phyloP scores from a whole-genome alignment of 805 yeast genomes.

The Starmerella riodocensis region DNA sequence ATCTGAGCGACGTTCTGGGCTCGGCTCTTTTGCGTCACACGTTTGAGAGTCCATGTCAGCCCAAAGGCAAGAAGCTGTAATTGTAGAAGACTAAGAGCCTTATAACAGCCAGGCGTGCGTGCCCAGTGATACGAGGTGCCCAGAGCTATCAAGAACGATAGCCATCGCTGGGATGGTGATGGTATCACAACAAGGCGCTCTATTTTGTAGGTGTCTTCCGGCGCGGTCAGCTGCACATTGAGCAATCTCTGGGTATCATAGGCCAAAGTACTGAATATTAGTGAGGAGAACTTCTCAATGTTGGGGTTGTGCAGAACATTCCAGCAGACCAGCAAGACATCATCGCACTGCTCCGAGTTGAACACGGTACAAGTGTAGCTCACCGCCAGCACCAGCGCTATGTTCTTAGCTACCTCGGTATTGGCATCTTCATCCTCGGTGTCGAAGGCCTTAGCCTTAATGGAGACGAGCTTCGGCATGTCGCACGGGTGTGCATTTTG shows the following conservation, averaged over 20 bases:
- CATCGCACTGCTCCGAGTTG: constrained; percentile 54
- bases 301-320: constrained; percentile 30
- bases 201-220: constrained; percentile 46
- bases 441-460: neutral
- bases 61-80: constrained; percentile 61
- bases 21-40: constrained; percentile 23
- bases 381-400: constrained; percentile 48
- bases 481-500: neutral
- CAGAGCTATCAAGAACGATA: constrained; percentile 54
- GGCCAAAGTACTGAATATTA: constrained; percentile 35
- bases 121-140: constrained; percentile 41
- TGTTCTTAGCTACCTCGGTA: neutral
- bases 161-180: constrained; percentile 52
- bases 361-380: constrained; percentile 61
- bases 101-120: constrained; percentile 32
- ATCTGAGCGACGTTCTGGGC: constrained; percentile 30
- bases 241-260: constrained; percentile 65
- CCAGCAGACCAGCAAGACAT: constrained; percentile 46
- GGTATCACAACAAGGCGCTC: constrained; percentile 66
- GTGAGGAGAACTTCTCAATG: constrained; percentile 21
- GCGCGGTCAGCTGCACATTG: constrained; percentile 54
- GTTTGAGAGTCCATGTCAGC: constrained; percentile 48
- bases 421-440: neutral
- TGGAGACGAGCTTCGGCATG: neutral
- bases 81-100: constrained; percentile 55